Conservation (phyloP, 2,329 filamentous ascomycete genomes). For the Talaromyces piceae region DNA sequence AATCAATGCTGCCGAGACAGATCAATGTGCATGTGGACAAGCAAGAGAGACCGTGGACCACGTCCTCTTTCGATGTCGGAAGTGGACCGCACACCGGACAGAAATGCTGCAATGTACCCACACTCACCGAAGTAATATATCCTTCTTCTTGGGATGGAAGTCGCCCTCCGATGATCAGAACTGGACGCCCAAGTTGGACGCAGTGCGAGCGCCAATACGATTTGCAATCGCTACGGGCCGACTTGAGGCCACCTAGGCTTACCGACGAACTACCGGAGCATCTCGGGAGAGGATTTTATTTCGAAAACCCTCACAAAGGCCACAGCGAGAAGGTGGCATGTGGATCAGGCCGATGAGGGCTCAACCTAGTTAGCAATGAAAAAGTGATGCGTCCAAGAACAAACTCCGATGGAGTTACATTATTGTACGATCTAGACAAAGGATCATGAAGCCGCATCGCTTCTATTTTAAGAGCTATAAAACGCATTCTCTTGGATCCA, state of each 20-base stretch:
- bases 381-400: no score
- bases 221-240: constrained; percentile 4
- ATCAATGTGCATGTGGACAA: constrained; percentile 16
- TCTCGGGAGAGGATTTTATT: no score
- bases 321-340: no score
- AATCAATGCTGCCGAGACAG: not conserved
- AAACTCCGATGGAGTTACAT: no score
- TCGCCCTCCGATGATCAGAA: not conserved
- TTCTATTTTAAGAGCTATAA: no score
- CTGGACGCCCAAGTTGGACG: constrained; percentile 4
- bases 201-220: not conserved
- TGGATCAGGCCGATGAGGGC: no score
- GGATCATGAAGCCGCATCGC: no score
- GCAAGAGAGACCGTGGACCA: constrained; percentile 21
- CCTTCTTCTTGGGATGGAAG: constrained; percentile 11
- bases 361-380: no score
- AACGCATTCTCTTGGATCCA: no score
- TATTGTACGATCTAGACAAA: no score
- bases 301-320: no score
- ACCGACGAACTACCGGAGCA: no score
- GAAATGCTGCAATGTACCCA: constrained; percentile 2
- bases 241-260: constrained; percentile 16
- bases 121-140: constrained; percentile 8
- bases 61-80: constrained; percentile 22
- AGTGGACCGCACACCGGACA: constrained; percentile 16